Base-by-base conservation (phyloP, 139 green algal genomes). In the Chlamydomonas eustigma region DNA sequence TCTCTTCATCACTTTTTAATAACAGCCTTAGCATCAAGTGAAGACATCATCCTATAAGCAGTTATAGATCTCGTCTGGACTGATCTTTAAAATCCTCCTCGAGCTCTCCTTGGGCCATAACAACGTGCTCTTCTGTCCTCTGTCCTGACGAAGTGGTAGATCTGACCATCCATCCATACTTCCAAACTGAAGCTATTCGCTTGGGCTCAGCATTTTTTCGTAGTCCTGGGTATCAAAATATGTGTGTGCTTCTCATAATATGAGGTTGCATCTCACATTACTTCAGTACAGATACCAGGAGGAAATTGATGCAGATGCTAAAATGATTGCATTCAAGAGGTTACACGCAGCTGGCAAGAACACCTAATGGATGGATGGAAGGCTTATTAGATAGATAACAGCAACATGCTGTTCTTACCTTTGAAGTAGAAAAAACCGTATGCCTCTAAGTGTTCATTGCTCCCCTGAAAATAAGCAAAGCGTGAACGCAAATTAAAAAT, bases 141-240 rank as follows among this genome's bases (percentile, higher is more conserved):
- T n/a, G n/a, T n/a, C n/a, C n/a, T n/a, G n/a, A n/a, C n/a, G n/a
- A n/a, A n/a, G n/a, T n/a, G n/a, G n/a, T n/a, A n/a, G n/a, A n/a
- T n/a, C n/a, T n/a, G n/a, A n/a, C n/a, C n/a, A n/a, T n/a, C 58
- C 58, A 69, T 8, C 58, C 58, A 69, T 36, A 22, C 58, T 69
- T 69, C 58, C 58, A 69, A 5, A 69, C 58, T 24, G 58, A 69
- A n/a, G 58, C 58, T 36, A 69, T 69, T 58, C 18, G 12, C 44
- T 58, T 58, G 44, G 44, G 44, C 44, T 58, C 44, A 28, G 12
- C 18, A 58, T 58, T 12, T 58, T 12, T 58, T 58, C 44, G 44
- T 18, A 28, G 12, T 12, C 44, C 44, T 58, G 44, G 12, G 44
- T 58, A 58, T 12, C 44, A 58, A 58, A 58, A 28, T 58, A 58